Evolutionary conservation across 495 filamentous ascomycete genomes (phyloP).

Genomic region (Terfezia claveryi): DNA sequence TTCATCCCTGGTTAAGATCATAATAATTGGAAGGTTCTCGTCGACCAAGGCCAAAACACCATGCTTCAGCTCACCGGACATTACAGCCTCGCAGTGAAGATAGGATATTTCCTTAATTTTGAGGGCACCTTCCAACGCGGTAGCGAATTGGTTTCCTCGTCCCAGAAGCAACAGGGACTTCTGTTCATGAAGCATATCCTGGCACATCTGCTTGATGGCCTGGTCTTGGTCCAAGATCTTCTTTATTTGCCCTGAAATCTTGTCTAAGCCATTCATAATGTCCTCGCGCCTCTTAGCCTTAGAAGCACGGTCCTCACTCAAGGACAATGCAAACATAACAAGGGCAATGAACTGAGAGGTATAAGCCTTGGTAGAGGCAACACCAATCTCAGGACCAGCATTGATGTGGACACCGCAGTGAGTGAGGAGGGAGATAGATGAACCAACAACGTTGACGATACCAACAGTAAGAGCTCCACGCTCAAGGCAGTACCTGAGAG

Average conservation of each 20-base stretch:
- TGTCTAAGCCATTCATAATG: conserved; percentile 80
- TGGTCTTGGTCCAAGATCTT: conserved; percentile 75
- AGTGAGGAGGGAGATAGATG: conserved; percentile 90
- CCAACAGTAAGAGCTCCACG: conserved; percentile 91
- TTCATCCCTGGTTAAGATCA: conserved; percentile 90
- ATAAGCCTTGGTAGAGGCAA: conserved; percentile 96
- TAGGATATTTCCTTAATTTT: conserved; percentile 99
- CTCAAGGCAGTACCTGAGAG: conserved; percentile 89
- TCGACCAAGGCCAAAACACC: conserved; percentile 93
- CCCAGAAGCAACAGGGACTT: conserved; percentile 86
- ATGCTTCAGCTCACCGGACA: conserved; percentile 98
- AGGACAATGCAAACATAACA: conserved; percentile 95
- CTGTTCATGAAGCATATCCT: conserved; percentile 82
- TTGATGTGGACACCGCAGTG: conserved; percentile 99
- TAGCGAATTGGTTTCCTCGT: conserved; percentile 88
- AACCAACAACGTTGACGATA: conserved; percentile 94
- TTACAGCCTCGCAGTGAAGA: conserved; percentile 96
- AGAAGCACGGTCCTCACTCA: conserved; percentile 86
- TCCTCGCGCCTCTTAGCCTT: conserved; percentile 84
- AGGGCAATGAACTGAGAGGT: conserved; percentile 97
- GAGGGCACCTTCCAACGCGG: conserved; percentile 88
- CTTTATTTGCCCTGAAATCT: conserved; percentile 78
- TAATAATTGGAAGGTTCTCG: conserved; percentile 95
- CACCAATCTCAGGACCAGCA: conserved; percentile 94
- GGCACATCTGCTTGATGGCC: conserved; percentile 77